phyloP scores from a whole-genome alignment of 148 eudicot species.

The Salicornia ramosissima region DNA sequence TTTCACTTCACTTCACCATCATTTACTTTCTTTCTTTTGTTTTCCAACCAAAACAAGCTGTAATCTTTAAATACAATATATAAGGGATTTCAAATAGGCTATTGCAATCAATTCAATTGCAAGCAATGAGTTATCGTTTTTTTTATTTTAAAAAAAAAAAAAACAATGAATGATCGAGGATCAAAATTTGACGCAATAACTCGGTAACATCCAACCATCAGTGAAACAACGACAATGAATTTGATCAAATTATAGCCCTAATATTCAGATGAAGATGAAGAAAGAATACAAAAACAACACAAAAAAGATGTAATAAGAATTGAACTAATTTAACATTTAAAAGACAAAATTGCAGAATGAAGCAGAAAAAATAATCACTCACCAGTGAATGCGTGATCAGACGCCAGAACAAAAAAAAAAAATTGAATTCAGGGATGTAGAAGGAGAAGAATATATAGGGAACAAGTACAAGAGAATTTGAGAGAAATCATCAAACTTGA shows the following conservation, averaged over 20 bases:
- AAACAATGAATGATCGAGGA: too few relatives aligned
- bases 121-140: too few relatives aligned
- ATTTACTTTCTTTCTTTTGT: too few relatives aligned
- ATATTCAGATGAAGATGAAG: too few relatives aligned
- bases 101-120: background rate
- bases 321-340: background rate
- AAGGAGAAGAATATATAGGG: background rate
- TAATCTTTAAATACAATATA: background rate
- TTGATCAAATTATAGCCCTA: too few relatives aligned
- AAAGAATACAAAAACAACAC: background rate
- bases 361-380: background rate
- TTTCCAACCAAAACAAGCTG: background rate
- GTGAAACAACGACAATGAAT: too few relatives aligned
- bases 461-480: too few relatives aligned
- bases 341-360: background rate
- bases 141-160: too few relatives aligned
- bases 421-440: background rate
- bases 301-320: background rate
- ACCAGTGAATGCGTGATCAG: background rate
- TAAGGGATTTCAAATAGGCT: too few relatives aligned
- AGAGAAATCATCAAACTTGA: too few relatives aligned
- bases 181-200: too few relatives aligned
- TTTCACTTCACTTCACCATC: background rate
- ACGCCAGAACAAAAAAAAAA: background rate
- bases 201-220: too few relatives aligned